phyloP scores from a whole-genome alignment of 768 basidiomycete species.

The Tremella mesenterica region DNA sequence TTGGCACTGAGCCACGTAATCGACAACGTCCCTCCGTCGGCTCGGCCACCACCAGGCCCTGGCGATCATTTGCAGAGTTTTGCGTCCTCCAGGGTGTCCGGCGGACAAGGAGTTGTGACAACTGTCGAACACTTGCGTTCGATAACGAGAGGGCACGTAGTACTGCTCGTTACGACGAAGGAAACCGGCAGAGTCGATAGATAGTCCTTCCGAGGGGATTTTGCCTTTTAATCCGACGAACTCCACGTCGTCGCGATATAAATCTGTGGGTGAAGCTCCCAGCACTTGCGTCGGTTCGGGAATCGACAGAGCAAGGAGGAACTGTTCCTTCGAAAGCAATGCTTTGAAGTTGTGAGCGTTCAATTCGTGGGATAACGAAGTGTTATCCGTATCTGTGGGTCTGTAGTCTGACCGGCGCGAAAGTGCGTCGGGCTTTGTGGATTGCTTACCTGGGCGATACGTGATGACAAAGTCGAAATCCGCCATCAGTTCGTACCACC shows the following conservation, averaged over 20 bases:
- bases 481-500: conserved; percentile 43
- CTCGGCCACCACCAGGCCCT: not conserved
- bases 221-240: not conserved
- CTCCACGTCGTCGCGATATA: not conserved
- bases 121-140: not conserved
- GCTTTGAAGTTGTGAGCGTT: not conserved
- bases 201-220: not conserved
- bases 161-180: not conserved
- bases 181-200: not conserved
- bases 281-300: not conserved
- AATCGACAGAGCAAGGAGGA: not conserved
- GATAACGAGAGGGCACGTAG: not conserved
- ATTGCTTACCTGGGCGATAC: conserved; percentile 7
- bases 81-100: not conserved
- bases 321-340: not conserved
- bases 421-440: conserved; percentile 10
- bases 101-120: not conserved
- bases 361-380: not conserved
- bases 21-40: not conserved
- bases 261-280: not conserved
- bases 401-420: conserved; percentile 9
- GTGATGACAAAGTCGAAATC: conserved; percentile 12
- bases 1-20: not conserved
- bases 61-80: not conserved
- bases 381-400: not conserved